Percentiles rank a stretch among this genome's conserved stretches.
phyloP scores from a whole-genome alignment of 2,329 filamentous ascomycete genomes.

The Neoascochyta sp. region DNA sequence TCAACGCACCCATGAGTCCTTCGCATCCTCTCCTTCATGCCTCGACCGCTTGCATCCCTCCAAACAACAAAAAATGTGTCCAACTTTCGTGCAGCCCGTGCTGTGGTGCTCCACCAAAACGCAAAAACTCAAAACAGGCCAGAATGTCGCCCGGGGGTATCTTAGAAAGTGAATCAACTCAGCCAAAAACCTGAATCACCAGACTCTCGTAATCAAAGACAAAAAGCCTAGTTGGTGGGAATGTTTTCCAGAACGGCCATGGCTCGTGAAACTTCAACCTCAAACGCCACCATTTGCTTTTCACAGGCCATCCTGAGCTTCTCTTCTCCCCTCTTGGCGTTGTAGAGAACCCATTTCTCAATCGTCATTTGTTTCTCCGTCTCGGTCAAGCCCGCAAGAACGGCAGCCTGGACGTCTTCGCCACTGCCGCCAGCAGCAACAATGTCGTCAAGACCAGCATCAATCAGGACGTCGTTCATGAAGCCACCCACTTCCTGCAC shows the following conservation, averaged over 20 bases:
- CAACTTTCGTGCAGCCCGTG: too few relatives aligned
- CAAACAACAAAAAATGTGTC: constrained; percentile 2
- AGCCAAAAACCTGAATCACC: constrained; percentile 5
- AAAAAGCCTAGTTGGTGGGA: constrained; percentile 12
- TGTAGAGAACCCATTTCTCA: constrained; percentile 84
- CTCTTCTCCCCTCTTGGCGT: constrained; percentile 75
- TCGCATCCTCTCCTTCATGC: too few relatives aligned
- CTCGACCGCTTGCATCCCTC: too few relatives aligned
- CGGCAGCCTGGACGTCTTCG: constrained; percentile 46
- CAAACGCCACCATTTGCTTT: constrained; percentile 74
- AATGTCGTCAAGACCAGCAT: constrained; percentile 32
- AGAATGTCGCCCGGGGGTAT: constrained; percentile 18
- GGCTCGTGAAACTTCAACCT: constrained; percentile 74
- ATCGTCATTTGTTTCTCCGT: constrained; percentile 88
- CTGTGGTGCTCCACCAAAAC: not conserved
- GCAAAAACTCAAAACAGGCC: constrained; percentile 5
- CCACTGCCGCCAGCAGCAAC: constrained; percentile 12
- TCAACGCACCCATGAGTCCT: too few relatives aligned
- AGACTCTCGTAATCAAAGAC: too few relatives aligned
- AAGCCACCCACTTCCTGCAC: constrained; percentile 17
- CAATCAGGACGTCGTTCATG: constrained; percentile 28
- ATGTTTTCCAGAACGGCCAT: constrained; percentile 68
- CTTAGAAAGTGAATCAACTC: constrained; percentile 16
- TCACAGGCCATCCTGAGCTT: constrained; percentile 79
- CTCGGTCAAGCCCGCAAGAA: constrained; percentile 62